Evolutionary conservation across 805 yeast genomes (phyloP), one percentile per base, ranked within the genome.

Genomic region (Yarrowia deformans): DNA sequence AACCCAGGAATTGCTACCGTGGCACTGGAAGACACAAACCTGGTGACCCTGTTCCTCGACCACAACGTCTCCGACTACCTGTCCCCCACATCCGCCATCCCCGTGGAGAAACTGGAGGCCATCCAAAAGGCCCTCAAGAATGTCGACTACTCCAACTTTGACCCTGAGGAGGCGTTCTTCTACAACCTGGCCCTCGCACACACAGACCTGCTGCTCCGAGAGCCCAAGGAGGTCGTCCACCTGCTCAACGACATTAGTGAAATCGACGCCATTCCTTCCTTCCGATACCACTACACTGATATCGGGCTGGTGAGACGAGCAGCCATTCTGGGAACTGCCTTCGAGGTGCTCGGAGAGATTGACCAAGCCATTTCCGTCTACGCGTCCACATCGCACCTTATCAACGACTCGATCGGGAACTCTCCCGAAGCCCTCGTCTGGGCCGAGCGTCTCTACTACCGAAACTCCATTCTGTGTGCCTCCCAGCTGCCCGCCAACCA

Each of bases 381-480:
- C 37, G 50, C 66, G 45, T 55, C 64, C 37, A 63, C 69, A 16
- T 19, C 67, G 29, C 39, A 50, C 34, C 43, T 54, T 45, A 56
- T 66, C 19, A 66, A 60, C 54, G 66, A 54, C 35, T 23, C 61
- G 32, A 40, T 61, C 29, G 74, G 80, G 7, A 50, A 74, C 14
- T 81, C 79, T 1, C 77, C 79, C 13, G 84, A 82, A 72, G 75
- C 74, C 2, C 77, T 81, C 79, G 79, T 79, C 69, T 82, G 82
- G 82, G 72, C 72, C 49, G 81, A 81, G 75, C 73, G 83, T 69
- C 70, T 82, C 42, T 78, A 76, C 54, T 69, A 69, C 46, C 52
- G 73, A 54, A 72, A 67, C 66, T 63, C 69, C 29, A 49, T 42
- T 8, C 68, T 71, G 39, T 70, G 70, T 10, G 71, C 70, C 4